A percentile compares a stretch with the other conserved stretches of the same genome.
These are phyloP conservation scores for Adansonia madagascariensis DNA, from an alignment of 441 rosid genomes.

Conservation along the genomic window DNA sequence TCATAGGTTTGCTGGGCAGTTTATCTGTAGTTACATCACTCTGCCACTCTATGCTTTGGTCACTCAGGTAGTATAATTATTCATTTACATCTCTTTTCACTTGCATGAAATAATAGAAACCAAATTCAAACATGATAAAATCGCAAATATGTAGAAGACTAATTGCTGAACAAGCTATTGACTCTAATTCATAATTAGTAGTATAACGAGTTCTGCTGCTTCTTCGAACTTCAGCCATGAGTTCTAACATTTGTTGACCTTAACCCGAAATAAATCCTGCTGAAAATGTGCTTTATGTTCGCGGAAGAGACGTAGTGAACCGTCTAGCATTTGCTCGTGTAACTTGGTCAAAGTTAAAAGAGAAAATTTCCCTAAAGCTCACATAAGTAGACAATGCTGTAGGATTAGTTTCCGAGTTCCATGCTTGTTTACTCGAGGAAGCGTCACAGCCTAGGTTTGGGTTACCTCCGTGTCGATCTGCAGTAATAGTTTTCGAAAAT, in stretches of 20 bases:
- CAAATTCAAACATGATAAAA: background rate
- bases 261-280: background rate
- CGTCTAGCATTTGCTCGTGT: background rate
- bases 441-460: too few species aligned
- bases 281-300: too few species aligned
- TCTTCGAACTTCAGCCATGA: background rate
- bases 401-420: background rate
- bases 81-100: background rate
- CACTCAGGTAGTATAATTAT: constrained; percentile 51
- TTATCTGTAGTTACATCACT: constrained; percentile 76
- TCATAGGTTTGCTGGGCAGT: constrained; percentile 80
- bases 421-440: background rate
- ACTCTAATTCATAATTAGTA: background rate
- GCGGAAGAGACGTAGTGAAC: background rate
- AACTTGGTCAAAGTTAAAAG: background rate
- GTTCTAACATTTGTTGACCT: constrained; percentile 7
- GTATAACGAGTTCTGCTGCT: background rate
- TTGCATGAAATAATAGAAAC: background rate
- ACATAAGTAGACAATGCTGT: background rate
- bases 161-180: background rate
- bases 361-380: background rate
- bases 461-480: too few species aligned
- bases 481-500: too few species aligned
- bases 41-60: constrained; percentile 68
- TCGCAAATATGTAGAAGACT: background rate